Conservation (phyloP, 495 filamentous ascomycete genomes). For the Penicillium goetzii region DNA sequence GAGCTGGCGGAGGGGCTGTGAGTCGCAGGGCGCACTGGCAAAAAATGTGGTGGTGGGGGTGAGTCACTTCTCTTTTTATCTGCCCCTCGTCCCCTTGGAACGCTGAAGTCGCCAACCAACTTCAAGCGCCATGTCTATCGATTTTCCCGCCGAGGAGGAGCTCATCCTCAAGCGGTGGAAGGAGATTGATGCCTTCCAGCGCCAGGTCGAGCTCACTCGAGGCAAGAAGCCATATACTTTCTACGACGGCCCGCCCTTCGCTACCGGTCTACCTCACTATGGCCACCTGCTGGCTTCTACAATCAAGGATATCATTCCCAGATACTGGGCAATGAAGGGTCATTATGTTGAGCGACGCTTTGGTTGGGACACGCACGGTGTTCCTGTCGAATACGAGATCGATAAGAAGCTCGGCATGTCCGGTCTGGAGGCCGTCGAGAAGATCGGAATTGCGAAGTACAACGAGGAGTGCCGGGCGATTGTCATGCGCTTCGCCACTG, state of each 20-base stretch:
- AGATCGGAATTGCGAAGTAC: slow-evolving; percentile 87
- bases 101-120: slow-evolving; percentile 21
- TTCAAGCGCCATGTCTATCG: slow-evolving; percentile 70
- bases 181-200: slow-evolving; percentile 86
- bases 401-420: slow-evolving; percentile 95
- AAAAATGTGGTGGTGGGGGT: slow-evolving; percentile 41
- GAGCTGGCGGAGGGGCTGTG: slow-evolving; percentile 9
- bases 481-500: slow-evolving; percentile 87
- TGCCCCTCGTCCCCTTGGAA: slow-evolving; percentile 33
- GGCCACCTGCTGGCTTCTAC: slow-evolving; percentile 94
- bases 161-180: slow-evolving; percentile 78
- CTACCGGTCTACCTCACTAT: slow-evolving; percentile 86
- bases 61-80: slow-evolving; percentile 40
- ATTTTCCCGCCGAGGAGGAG: slow-evolving; percentile 92
- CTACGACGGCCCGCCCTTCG: slow-evolving; percentile 64
- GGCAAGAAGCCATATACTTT: slow-evolving; percentile 74
- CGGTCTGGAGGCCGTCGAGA: slow-evolving; percentile 82
- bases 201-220: slow-evolving; percentile 72
- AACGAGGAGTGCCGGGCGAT: slow-evolving; percentile 92
- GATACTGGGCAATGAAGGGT: slow-evolving; percentile 98
- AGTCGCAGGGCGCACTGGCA: slow-evolving; percentile 28
- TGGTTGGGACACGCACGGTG: slow-evolving; percentile 91
- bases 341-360: slow-evolving; percentile 75
- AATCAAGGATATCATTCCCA: slow-evolving; percentile 95
- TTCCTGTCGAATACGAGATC: slow-evolving; percentile 97